Evolutionary conservation across 1,284 basidiomycete genomes (phyloP), one percentile per base, ranked within the genome.

Genomic region (Austropuccinia psidii): DNA sequence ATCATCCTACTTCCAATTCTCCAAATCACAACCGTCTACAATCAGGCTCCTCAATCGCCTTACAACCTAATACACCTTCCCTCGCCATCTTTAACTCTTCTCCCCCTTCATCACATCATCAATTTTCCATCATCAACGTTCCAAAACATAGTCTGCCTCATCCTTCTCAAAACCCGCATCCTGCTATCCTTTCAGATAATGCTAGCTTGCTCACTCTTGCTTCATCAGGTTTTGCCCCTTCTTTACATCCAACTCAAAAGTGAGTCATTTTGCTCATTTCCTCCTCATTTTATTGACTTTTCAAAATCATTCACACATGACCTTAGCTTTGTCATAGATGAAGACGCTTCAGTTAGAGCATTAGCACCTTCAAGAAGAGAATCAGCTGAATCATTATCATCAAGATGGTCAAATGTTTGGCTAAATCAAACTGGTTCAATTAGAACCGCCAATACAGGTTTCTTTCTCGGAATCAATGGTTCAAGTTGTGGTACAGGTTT

Each of bases 121-220:
- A 45, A 33, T 21, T 57, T n/a, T 39, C 39, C 24, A 35, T 73
- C 49, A n/a, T 65, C n/a, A 73, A 27, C 50, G 70, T 73, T 2
- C 70, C 70, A 15, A 73, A 33, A 1, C 70, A 73, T 31, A 64
- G 49, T 33, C 39, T 73, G 7, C 70, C 70, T 37, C 70, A 73
- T 47, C 70, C 70, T 2, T 73, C 70, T n/a, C 58, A 65, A 65
- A 73, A 73, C 35, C 70, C 70, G 1, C 70, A 73, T 65, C 70
- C 70, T 11, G 70, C 70, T 47, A 61, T 61, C 5, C 52, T 73
- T 8, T 41, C 70, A 50, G 70, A 73, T 57, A 73, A 73, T 35
- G 70, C 70, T 35, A 64, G 60, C 35, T 64, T 73, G n/a, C 47
- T 73, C 50, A 73, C 70, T n/a, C 52, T 73, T 13, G 70, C 70